Evolutionary conservation across 305 asterid genomes (phyloP).

Genomic region (Lippia alba): DNA sequence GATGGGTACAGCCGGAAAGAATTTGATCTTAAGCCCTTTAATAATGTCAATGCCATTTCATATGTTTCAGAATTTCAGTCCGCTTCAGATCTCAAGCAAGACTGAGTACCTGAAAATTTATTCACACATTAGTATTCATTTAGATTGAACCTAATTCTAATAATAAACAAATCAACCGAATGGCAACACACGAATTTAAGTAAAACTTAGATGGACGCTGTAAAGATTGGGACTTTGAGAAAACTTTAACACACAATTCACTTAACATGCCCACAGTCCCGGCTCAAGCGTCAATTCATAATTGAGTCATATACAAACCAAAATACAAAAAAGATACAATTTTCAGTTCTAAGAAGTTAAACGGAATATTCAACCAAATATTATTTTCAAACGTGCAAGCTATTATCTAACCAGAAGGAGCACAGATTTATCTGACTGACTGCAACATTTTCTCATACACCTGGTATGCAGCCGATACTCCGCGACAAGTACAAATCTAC

Average conservation of each 20-base stretch:
- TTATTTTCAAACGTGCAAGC: background rate
- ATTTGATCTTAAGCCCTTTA: constrained; percentile 69
- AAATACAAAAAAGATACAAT: background rate
- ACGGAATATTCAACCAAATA: background rate
- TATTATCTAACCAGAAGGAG: constrained; percentile 3
- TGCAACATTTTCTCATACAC: constrained; percentile 35
- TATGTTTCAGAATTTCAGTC: constrained; percentile 29
- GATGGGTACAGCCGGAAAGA: constrained; percentile 63
- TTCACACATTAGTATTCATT: constrained; percentile 8
- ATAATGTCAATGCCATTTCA: constrained; percentile 79
- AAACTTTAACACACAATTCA: constrained; percentile 2
- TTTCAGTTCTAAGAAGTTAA: background rate
- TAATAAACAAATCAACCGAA: constrained; percentile 7
- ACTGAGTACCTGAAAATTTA: constrained; percentile 36
- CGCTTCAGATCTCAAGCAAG: constrained; percentile 32
- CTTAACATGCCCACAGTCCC: constrained; percentile 2
- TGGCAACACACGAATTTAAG: constrained; percentile 5
- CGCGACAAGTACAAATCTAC: background rate
- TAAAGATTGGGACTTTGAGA: constrained; percentile 1
- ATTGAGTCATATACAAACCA: constrained; percentile 6
- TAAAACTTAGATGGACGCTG: background rate
- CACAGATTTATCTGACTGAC: constrained; percentile 13
- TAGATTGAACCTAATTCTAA: constrained; percentile 21
- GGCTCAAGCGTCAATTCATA: background rate
- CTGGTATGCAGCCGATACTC: constrained; percentile 29